Evolutionary conservation across 2,329 filamentous ascomycete species (phyloP), one percentile per base, ranked within the genome.

Genomic region (Trichoderma breve): DNA sequence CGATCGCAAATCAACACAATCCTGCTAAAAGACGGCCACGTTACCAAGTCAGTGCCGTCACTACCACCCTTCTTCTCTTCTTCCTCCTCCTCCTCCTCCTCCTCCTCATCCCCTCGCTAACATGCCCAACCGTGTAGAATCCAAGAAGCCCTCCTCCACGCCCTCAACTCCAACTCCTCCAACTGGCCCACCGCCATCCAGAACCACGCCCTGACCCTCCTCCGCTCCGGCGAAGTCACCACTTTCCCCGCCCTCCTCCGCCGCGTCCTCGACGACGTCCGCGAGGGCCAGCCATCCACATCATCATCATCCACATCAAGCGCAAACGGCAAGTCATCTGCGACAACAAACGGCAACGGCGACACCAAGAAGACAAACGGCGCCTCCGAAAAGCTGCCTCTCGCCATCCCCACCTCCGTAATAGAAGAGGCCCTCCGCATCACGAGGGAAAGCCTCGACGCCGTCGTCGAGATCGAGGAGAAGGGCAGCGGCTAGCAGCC

Each of bases 171-270:
- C 63, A 84, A 90, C 80, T 79, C 83, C 5, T 82, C 85, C 74
- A 89, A 91, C 83, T 91, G 89, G 89, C 89, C 89, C 2, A 89
- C 89, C 12, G 77, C 82, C 63, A 82, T 91, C 74, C 88, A 91
- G 76, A 80, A 82, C 70, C 89, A 90, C 80, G 89, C 89, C 51
- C 85, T 91, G 39, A 75, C 84, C 24, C 86, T 91, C 74, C 85
- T 91, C 28, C 89, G 89, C 73, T 86, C 84, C 58, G 88, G 88
- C 79, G 86, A 90, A 73, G 84, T 86, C 63, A 85, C 84, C 26
- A 89, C 86, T 6, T 91, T 90, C 78, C 89, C 89, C 2, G 84
- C 84, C n/a, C 87, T 91, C 34, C 84, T 91, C 73, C 81, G 83
- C 67, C 87, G 87, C 73, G 86, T 91, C 24, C 83, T 91, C 75